Percentiles rank a stretch among this genome's conserved stretches.
Evolutionary conservation across 352 stramenopile genomes (phyloP).

Genomic region (Phytopythium ostracodes): DNA sequence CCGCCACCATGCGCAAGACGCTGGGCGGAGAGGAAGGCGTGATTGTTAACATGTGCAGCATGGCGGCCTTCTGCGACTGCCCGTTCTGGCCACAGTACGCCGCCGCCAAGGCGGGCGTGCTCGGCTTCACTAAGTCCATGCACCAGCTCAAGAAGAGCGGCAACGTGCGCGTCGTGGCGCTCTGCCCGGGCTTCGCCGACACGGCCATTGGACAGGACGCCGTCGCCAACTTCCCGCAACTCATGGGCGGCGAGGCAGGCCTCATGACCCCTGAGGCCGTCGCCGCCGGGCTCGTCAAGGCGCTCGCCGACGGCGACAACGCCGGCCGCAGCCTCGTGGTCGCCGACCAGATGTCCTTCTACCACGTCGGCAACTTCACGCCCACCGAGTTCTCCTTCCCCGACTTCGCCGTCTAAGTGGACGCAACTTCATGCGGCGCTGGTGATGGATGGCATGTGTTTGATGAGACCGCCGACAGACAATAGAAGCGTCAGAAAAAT

Average conservation of each 20-base stretch:
- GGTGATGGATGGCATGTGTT: too few relatives aligned
- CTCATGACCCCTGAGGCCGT: conserved; percentile 25
- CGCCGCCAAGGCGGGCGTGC: conserved; percentile 46
- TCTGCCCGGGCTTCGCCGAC: conserved; percentile 43
- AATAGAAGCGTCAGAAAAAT: not conserved
- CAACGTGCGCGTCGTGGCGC: conserved; percentile 44
- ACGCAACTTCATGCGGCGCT: too few relatives aligned
- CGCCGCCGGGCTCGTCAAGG: conserved; percentile 30
- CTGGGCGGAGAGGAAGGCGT: conserved; percentile 34
- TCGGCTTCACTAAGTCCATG: conserved; percentile 49
- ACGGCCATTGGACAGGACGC: conserved; percentile 42
- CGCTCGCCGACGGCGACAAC: conserved; percentile 30
- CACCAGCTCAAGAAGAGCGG: conserved; percentile 31
- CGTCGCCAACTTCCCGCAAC: conserved; percentile 16
- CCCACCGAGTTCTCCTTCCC: conserved; percentile 8
- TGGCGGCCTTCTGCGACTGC: conserved; percentile 36
- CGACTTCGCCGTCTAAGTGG: conserved; percentile 4
- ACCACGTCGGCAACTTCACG: conserved; percentile 13
- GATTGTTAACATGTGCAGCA: conserved; percentile 45
- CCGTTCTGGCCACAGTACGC: conserved; percentile 45
- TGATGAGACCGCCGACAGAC: not conserved
- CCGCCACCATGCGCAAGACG: conserved; percentile 31
- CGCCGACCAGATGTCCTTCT: conserved; percentile 12
- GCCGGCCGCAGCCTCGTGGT: conserved; percentile 18
- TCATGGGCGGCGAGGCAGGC: conserved; percentile 24